These are phyloP conservation scores for Glebionis coronaria DNA, from an alignment of 129 eudicot species.

Conservation along the genomic window DNA sequence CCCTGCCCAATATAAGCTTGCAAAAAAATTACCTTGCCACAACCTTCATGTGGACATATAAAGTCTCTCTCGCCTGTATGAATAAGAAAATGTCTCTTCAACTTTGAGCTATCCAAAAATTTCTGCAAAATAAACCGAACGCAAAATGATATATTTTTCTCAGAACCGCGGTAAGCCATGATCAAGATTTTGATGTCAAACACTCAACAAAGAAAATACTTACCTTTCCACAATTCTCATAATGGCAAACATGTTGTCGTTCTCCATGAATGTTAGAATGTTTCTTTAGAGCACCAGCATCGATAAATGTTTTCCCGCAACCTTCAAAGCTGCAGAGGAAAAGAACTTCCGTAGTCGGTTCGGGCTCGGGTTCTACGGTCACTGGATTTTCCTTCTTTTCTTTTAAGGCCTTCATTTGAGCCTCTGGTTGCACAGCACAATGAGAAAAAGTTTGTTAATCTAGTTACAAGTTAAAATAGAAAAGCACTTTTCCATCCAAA, in stretches of 20 bases:
- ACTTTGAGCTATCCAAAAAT: constrained; percentile 97
- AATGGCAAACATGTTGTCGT: constrained; percentile 86
- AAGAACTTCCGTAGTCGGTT: constrained; percentile 95
- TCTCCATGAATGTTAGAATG: constrained; percentile 99
- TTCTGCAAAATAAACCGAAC: constrained; percentile 57
- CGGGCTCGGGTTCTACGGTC: constrained; percentile 74
- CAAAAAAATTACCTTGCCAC: constrained; percentile 76
- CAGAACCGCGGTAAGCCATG: background rate
- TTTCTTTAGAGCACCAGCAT: constrained; percentile 88
- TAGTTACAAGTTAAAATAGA: background rate
- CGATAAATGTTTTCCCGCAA: constrained; percentile 96
- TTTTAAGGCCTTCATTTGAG: constrained; percentile 61
- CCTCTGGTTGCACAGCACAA: constrained; percentile 48
- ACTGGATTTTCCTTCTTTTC: constrained; percentile 64
- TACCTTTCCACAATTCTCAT: constrained; percentile 93
- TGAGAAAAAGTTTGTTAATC: constrained; percentile 1
- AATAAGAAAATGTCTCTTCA: constrained; percentile 88
- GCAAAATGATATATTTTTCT: background rate
- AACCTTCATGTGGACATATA: constrained; percentile 95
- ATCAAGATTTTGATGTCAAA: constrained; percentile 11
- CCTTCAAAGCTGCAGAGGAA: constrained; percentile 97
- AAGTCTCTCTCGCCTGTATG: constrained; percentile 98
- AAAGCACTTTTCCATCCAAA: no score
- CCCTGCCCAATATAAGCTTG: background rate
- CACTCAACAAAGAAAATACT: background rate